Evolutionary conservation across 1,284 basidiomycete genomes (phyloP).

Genomic region (Singerocomus inundabilis): DNA sequence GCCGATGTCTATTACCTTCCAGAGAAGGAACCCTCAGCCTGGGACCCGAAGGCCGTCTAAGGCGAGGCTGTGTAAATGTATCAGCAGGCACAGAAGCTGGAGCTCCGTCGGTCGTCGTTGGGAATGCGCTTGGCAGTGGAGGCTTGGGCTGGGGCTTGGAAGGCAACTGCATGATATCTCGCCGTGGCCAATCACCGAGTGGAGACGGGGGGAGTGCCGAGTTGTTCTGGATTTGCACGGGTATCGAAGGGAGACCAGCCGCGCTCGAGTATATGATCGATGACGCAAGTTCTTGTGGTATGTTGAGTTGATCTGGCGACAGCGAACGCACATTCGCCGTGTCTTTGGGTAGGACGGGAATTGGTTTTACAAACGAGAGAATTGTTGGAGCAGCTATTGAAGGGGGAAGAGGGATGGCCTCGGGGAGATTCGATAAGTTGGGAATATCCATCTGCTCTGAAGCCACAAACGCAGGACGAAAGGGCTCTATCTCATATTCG

Average conservation of each 20-base stretch:
- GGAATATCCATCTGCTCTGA: slow-evolving; percentile 27
- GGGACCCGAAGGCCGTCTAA: slow-evolving; percentile 41
- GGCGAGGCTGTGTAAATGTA: slow-evolving; percentile 25
- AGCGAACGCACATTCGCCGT: slow-evolving; percentile 3
- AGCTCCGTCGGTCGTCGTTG: slow-evolving; percentile 12
- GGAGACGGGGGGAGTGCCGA: slow-evolving; percentile 42
- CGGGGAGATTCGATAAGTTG: slow-evolving; percentile 21
- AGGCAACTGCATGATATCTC: slow-evolving; percentile 43
- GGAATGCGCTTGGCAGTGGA: slow-evolving; percentile 28
- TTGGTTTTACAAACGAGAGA: slow-evolving; percentile 15
- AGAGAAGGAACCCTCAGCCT: slow-evolving; percentile 25
- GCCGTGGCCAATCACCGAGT: slow-evolving; percentile 56
- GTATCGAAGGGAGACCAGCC: slow-evolving; percentile 23
- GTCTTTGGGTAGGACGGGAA: slow-evolving; percentile 5
- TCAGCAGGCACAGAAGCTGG: slow-evolving; percentile 4
- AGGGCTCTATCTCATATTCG: slow-evolving; percentile 50
- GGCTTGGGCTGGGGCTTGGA: slow-evolving; percentile 24
- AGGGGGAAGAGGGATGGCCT: slow-evolving; percentile 24
- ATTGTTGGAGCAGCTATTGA: not conserved
- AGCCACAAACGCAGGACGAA: slow-evolving; percentile 26
- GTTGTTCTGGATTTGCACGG: slow-evolving; percentile 4
- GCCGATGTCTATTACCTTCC: slow-evolving; percentile 30
- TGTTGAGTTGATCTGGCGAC: slow-evolving; percentile 7
- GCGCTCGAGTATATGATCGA: slow-evolving; percentile 34
- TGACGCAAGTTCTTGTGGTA: slow-evolving; percentile 8